Percentiles rank a stretch among this genome's conserved stretches.
These are phyloP conservation scores for Gossypium stocksii DNA, from an alignment of 345 rosid genomes.

Conservation along the genomic window DNA sequence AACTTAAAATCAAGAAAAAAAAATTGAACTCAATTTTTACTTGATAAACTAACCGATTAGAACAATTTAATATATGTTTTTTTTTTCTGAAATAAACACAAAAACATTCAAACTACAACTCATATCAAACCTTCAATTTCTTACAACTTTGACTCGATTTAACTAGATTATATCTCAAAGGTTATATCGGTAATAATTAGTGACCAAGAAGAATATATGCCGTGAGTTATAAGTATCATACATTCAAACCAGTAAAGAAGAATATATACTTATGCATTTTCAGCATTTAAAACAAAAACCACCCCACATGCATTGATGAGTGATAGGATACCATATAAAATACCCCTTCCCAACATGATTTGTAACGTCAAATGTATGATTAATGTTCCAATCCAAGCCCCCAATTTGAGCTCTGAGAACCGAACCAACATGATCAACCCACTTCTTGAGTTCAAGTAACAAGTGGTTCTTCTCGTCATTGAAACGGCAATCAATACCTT, in stretches of 20 bases:
- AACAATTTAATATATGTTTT: too few species aligned
- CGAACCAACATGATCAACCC: background rate
- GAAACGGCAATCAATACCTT: conserved; percentile 33
- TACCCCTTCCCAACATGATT: background rate
- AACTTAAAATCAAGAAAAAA: too few species aligned
- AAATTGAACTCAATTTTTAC: too few species aligned
- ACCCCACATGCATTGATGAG: background rate
- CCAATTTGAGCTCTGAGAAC: background rate
- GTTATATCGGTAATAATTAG: background rate
- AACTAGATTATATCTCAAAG: too few species aligned
- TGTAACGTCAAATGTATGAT: background rate
- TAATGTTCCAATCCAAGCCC: background rate
- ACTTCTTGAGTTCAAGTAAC: background rate
- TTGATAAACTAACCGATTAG: too few species aligned
- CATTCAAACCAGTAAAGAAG: background rate
- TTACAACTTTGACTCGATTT: too few species aligned
- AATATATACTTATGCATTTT: background rate
- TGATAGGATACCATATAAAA: background rate
- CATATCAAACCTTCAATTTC: too few species aligned
- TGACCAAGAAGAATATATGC: background rate
- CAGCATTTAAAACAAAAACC: background rate
- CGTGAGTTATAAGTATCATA: background rate
- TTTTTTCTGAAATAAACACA: too few species aligned
- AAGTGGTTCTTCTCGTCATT: background rate
- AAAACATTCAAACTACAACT: too few species aligned